Base-by-base conservation (phyloP, 257 asterid species). In the Rhazya stricta region DNA sequence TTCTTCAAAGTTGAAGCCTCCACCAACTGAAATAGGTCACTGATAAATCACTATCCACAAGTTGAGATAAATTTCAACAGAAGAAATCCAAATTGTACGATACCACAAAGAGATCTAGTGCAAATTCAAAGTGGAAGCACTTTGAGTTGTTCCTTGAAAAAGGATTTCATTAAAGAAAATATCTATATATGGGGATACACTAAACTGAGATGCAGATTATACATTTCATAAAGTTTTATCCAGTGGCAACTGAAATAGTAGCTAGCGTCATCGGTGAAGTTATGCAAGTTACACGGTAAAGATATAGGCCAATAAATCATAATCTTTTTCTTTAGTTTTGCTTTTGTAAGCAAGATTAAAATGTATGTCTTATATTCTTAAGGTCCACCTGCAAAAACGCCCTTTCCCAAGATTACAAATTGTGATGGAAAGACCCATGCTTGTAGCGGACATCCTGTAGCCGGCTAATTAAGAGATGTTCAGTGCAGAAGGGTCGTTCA, bases 1-100 rank as follows among this genome's bases (percentile, higher is more conserved):
- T 81, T 95, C 81, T 92, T 92, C 89, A 92, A 80, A 37, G 99
- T 92, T 21, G 99, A 95, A 74, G 98, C 99, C 81, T 95, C 97
- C 74, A 92, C 98, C 71, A 95, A 86, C 98, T 92, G 77, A 80
- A 74, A 60, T 81, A 81, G 62, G 62, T 78, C 43, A 80, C 43
- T 69, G 37, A 50, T 21, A 69, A 45, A n/a, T 66, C 63, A 39
- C 6, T 60, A 36, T 15, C 21, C 12, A 21, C 46, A 45, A 41
- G 54, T 10, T 36, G 21, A 46, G 12, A 19, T 51, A 50, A 56
- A 30, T 32, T 8, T 42, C 30, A 36, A 48, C 21, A 11, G 15
- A 13, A 11, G 15, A 13, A 42, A 6, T 61, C 48, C 39, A 16
- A 34, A 9, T 16, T 56, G 30, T 57, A n/a, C 23, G n/a, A 71